Conservation (phyloP, 805 yeast genomes). For the Saccharomyces paradoxus region DNA sequence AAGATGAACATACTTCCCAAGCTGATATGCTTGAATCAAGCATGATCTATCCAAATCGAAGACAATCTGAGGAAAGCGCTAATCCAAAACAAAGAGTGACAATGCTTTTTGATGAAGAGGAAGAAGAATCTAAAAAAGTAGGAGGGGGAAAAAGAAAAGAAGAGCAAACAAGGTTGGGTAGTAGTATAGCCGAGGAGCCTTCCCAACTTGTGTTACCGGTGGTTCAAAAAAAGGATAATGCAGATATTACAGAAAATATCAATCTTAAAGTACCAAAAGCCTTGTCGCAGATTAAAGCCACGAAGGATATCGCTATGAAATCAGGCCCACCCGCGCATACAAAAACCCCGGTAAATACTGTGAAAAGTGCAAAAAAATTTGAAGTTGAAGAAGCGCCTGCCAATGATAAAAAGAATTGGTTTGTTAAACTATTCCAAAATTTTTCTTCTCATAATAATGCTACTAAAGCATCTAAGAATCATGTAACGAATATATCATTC, state of each 20-base stretch:
- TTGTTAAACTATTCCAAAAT: constrained; percentile 19
- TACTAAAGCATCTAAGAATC: constrained; percentile 11
- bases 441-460: constrained; percentile 8
- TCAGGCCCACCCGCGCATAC: neutral
- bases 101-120: constrained; percentile 25
- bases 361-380: neutral
- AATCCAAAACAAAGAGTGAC: constrained; percentile 18
- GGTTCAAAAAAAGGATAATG: neutral
- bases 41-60: neutral
- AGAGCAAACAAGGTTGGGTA: neutral
- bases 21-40: neutral
- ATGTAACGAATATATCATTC: constrained; percentile 20
- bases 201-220: neutral
- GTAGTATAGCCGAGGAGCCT: neutral
- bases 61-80: neutral
- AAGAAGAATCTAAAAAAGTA: constrained; percentile 11
- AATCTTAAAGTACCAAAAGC: neutral
- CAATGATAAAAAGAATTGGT: constrained; percentile 16
- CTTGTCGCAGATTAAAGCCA: neutral
- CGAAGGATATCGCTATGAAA: neutral
- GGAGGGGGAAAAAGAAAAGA: constrained; percentile 4
- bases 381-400: neutral
- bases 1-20: neutral
- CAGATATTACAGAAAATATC: neutral
- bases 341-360: neutral